phyloP scores from a whole-genome alignment of 495 filamentous ascomycete species.

The Paragyromitra xinjiangensis region DNA sequence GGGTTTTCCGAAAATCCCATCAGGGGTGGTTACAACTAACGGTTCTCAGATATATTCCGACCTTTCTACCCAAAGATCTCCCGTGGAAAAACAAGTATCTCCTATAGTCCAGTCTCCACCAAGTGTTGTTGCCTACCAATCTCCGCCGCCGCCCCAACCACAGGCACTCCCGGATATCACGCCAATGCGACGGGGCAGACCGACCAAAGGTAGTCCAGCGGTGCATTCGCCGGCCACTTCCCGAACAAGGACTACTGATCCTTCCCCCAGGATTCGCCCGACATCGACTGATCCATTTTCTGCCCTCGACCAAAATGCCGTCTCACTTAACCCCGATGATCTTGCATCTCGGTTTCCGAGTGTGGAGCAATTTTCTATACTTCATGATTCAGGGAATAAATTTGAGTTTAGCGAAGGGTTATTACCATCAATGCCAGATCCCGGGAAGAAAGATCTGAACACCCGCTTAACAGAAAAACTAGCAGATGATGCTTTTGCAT shows the following conservation, averaged over 20 bases:
- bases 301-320: conserved; percentile 75
- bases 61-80: conserved; percentile 23
- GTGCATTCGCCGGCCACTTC: conserved; percentile 56
- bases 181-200: conserved; percentile 91
- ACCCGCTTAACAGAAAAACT: conserved; percentile 81
- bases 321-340: conserved; percentile 71
- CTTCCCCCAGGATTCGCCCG: conserved; percentile 69
- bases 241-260: conserved; percentile 43
- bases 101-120: conserved; percentile 52
- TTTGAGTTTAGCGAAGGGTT: conserved; percentile 80
- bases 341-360: conserved; percentile 86
- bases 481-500: conserved; percentile 86
- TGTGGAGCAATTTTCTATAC: conserved; percentile 88
- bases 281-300: conserved; percentile 87
- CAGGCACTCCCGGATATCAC: conserved; percentile 86
- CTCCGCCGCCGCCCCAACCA: conserved; percentile 72
- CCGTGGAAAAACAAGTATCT: conserved; percentile 49
- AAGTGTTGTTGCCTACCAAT: conserved; percentile 64
- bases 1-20: conserved; percentile 55
- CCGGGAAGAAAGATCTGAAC: conserved; percentile 70
- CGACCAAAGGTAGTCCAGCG: conserved; percentile 64
- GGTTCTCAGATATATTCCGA: conserved; percentile 51
- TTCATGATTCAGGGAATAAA: conserved; percentile 84
- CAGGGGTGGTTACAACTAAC: conserved; percentile 20
- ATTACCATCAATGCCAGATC: conserved; percentile 61